phyloP scores from a whole-genome alignment of 371 early-diverging fungal genomes.

The Circinella minor region DNA sequence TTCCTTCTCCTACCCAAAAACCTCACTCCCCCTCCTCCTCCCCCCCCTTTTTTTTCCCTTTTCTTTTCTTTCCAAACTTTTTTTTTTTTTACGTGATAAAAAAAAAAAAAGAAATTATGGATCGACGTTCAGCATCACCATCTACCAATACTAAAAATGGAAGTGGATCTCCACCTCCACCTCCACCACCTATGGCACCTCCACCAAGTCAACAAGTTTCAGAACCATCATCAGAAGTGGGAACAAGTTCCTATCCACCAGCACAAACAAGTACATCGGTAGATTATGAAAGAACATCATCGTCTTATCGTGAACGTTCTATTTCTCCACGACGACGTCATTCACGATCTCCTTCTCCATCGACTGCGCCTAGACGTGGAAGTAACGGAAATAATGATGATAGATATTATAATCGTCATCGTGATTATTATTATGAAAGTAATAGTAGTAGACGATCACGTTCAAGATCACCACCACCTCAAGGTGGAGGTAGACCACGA shows the following conservation, averaged over 20 bases:
- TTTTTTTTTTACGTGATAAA: no score
- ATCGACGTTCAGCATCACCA: neutral
- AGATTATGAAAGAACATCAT: no score
- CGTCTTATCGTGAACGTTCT: neutral
- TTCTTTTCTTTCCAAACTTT: no score
- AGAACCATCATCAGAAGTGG: no score
- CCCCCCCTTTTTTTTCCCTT: no score
- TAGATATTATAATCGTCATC: neutral
- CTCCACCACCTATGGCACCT: neutral
- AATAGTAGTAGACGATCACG: neutral
- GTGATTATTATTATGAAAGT: neutral
- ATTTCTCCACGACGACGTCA: neutral
- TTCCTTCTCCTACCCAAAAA: no score
- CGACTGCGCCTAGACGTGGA: neutral
- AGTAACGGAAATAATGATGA: constrained; percentile 2
- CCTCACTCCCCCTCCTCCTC: no score
- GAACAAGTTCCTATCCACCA: neutral
- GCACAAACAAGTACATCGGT: neutral
- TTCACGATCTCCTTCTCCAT: constrained; percentile 2
- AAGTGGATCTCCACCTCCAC: neutral
- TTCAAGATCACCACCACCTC: neutral
- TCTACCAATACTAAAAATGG: neutral
- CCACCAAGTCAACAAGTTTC: neutral
- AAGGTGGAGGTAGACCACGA: neutral
- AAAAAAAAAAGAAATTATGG: no score